phyloP scores from a whole-genome alignment of 2,329 filamentous ascomycete species.

The Pseudopyricularia cyperi region DNA sequence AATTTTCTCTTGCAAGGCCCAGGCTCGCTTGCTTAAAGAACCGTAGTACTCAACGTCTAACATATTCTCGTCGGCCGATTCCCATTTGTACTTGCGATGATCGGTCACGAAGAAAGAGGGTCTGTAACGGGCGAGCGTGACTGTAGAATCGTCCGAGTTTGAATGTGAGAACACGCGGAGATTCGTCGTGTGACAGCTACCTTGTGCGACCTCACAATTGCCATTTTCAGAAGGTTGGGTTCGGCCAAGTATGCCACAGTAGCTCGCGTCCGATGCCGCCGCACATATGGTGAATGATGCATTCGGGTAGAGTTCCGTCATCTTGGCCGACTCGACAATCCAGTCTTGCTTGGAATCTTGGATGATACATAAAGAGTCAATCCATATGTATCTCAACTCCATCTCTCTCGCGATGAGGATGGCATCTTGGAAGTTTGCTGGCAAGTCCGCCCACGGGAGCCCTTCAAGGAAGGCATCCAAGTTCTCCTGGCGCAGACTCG shows the following conservation, averaged over 20 bases:
- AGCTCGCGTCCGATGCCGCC: background rate
- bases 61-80: background rate
- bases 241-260: background rate
- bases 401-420: slow-evolving; percentile 5
- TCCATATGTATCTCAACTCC: slow-evolving; percentile 13
- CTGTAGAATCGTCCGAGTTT: background rate
- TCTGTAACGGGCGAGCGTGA: background rate
- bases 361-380: slow-evolving; percentile 17
- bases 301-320: background rate
- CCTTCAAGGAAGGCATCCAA: background rate
- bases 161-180: background rate
- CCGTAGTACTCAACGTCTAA: background rate
- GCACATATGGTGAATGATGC: background rate
- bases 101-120: background rate
- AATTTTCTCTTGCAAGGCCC: background rate
- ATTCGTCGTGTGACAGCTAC: too few species aligned
- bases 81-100: too few species aligned
- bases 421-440: slow-evolving; percentile 2
- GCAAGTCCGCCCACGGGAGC: background rate
- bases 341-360: slow-evolving; percentile 12
- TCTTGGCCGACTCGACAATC: slow-evolving; percentile 3
- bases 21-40: background rate
- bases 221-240: too few species aligned
- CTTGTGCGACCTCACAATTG: too few species aligned
- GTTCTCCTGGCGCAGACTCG: background rate